Evolutionary conservation across 345 rosid genomes (phyloP), one percentile per base, ranked within the genome.

Genomic region (Salix koriyanagi): DNA sequence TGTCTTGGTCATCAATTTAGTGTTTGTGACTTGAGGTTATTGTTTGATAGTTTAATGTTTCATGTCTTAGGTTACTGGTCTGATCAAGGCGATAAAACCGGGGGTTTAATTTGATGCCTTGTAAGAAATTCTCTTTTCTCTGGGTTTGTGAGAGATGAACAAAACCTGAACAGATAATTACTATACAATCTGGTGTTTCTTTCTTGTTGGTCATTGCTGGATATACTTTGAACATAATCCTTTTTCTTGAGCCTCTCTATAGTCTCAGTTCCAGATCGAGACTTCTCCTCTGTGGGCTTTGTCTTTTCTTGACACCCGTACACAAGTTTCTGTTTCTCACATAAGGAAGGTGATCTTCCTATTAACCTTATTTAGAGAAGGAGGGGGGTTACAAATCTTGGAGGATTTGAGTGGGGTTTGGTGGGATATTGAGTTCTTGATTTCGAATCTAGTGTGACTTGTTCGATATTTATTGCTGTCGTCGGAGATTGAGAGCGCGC

Each of bases 381-480:
- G 32, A 32, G 37, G 32, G 41, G n/a, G 76, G 73, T 18, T 67
- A 54, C 72, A 77, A 71, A 76, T 84, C 82, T 72, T 19, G 10
- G 23, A 7, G 74, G 81, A 78, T 84, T 73, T 75, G 56, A 46
- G 54, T 19, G 32, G 34, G 44, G 14, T 76, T 65, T 6, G 23
- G 73, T 21, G 64, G 64, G 65, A 74, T 74, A 30, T 70, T 61
- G 76, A 32, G 54, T 39, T 77, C 15, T n/a, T 71, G 77, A 58
- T 69, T 70, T 28, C 62, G 67, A 34, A 32, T 66, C 70, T 70
- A 74, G 68, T 61, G 39, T 65, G 73, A 41, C 61, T 56, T 69
- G 46, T 61, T 25, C 60, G 60, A 10, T 78, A 46, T 28, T 76
- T 25, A 69, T 30, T 58, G 21, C 25, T 54, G 60, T 21, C 2